Conservation (phyloP, 345 rosid species). For the Eucalyptus tenuipes region DNA sequence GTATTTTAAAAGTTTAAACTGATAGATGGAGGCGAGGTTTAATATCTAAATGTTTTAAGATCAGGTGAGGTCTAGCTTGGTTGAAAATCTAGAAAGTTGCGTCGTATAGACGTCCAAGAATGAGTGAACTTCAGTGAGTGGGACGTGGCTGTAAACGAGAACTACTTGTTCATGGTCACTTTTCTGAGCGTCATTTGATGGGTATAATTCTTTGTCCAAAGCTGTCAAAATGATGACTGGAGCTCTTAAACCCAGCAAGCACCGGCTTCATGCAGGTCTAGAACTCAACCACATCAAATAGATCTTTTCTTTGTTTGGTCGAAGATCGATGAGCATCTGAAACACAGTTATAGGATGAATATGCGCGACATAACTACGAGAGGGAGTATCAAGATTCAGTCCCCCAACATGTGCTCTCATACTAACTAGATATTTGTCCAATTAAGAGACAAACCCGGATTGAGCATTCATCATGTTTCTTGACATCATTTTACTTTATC, state of each 20-base stretch:
- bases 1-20: background rate
- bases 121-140: background rate
- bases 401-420: background rate
- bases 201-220: background rate
- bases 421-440: background rate
- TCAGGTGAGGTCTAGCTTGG: background rate
- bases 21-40: rapidly evolving
- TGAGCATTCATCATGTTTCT: background rate
- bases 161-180: background rate
- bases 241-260: background rate
- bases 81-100: background rate
- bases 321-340: background rate
- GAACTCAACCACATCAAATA: background rate
- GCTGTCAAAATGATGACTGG: rapidly evolving
- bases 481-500: background rate
- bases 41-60: background rate
- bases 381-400: background rate
- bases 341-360: background rate
- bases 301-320: background rate
- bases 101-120: rapidly evolving
- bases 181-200: background rate
- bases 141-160: background rate
- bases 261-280: background rate
- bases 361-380: rapidly evolving
- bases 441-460: background rate